These are phyloP conservation scores for Colletotrichum sp. DNA, from an alignment of 2,329 filamentous ascomycete genomes.

Conservation along the genomic window DNA sequence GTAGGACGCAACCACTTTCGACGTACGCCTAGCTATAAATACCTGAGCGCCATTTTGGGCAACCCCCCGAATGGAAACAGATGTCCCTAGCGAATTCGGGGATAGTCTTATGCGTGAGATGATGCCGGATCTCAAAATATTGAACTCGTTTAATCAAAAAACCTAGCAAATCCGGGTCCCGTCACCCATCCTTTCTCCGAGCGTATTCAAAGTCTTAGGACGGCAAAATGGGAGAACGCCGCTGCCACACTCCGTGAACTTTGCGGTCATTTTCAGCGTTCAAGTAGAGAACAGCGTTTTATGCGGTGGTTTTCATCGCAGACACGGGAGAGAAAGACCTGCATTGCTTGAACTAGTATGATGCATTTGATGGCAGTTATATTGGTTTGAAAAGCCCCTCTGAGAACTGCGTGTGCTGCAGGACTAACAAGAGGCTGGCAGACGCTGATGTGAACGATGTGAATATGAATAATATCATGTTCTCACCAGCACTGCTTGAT, in stretches of 20 bases:
- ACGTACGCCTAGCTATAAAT: background rate
- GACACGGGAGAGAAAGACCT: background rate
- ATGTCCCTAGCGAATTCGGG: too few species aligned
- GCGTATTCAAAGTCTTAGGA: background rate
- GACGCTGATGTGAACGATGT: background rate
- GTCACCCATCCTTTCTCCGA: background rate
- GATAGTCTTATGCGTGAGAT: too few species aligned
- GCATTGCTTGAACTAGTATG: background rate
- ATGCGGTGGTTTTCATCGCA: background rate
- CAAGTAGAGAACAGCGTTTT: background rate
- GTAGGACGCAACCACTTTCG: background rate
- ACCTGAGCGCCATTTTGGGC: background rate
- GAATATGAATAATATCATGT: background rate
- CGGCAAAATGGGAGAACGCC: background rate
- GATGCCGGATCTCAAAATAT: too few species aligned
- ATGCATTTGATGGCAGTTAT: background rate
- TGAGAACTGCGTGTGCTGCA: background rate
- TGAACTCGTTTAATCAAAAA: too few species aligned
- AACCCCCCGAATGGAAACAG: too few species aligned
- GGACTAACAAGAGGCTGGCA: accelerated
- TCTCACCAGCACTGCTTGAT: accelerated
- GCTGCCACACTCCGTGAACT: accelerated
- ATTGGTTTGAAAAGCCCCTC: accelerated
- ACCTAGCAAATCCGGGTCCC: too few species aligned
- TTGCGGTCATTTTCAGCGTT: background rate